Conservation (phyloP, 2,329 filamentous ascomycete species). For the Colletotrichum shisoi region DNA sequence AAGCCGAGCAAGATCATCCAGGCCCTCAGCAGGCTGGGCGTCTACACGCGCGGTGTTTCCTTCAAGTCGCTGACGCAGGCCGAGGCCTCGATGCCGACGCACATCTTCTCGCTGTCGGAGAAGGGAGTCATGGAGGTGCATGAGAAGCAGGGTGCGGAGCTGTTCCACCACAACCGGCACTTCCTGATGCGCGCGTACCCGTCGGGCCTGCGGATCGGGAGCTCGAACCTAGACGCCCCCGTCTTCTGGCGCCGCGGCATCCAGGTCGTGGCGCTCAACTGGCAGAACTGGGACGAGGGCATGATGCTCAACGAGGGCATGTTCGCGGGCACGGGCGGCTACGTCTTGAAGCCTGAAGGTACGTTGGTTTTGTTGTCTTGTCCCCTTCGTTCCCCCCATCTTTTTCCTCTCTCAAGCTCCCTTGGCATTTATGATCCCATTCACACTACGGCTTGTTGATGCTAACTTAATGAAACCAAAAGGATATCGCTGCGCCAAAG, state of each 20-base stretch:
- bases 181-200: slow-evolving; percentile 91
- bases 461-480: slow-evolving; percentile 35
- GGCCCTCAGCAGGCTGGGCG: slow-evolving; percentile 75
- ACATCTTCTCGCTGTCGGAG: slow-evolving; percentile 74
- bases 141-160: slow-evolving; percentile 55
- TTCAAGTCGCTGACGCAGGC: slow-evolving; percentile 82
- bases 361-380: slow-evolving; percentile 27
- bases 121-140: slow-evolving; percentile 69
- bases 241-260: slow-evolving; percentile 88
- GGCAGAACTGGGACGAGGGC: slow-evolving; percentile 88
- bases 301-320: slow-evolving; percentile 97
- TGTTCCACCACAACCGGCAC: slow-evolving; percentile 83
- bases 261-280: slow-evolving; percentile 92
- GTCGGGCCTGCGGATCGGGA: slow-evolving; percentile 79
- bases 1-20: slow-evolving; percentile 74
- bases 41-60: slow-evolving; percentile 84
- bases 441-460: background rate
- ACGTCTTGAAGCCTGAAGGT: slow-evolving; percentile 83
- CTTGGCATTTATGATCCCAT: background rate
- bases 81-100: slow-evolving; percentile 69
- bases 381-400: too few relatives aligned
- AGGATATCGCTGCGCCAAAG: slow-evolving; percentile 53
- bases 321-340: slow-evolving; percentile 85
- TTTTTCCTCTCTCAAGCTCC: too few relatives aligned
- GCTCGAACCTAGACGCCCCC: slow-evolving; percentile 85